Evolutionary conservation across 2,329 filamentous ascomycete genomes (phyloP).

Genomic region (Penicillium sp.): DNA sequence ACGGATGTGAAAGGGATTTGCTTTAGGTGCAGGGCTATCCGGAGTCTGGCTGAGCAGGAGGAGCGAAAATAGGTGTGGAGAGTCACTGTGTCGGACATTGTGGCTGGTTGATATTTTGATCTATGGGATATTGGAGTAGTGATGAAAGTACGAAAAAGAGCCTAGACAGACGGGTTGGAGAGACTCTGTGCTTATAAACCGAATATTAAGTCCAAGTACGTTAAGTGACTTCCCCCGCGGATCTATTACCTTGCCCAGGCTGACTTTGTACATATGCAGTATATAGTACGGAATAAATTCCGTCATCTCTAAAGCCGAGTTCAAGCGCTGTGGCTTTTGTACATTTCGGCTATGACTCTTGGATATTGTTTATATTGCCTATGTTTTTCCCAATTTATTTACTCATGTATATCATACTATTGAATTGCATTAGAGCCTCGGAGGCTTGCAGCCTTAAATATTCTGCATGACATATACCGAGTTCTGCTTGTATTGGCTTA

Average conservation of each 20-base stretch:
- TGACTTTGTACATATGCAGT: not conserved
- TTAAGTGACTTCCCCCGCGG: not conserved
- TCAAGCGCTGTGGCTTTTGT: not conserved
- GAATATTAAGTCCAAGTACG: not conserved
- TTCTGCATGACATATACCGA: not conserved
- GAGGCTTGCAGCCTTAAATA: not conserved
- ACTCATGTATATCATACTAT: too few relatives aligned
- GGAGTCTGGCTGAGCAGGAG: conserved; percentile 60
- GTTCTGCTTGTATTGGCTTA: not conserved
- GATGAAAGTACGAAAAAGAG: not conserved
- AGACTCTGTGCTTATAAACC: not conserved
- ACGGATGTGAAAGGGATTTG: conserved; percentile 47
- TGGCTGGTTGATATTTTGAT: not conserved
- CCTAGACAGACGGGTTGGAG: not conserved
- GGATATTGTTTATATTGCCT: not conserved
- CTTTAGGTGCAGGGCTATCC: conserved; percentile 59
- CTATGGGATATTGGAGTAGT: not conserved
- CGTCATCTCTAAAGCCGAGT: not conserved
- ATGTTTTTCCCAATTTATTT: not conserved
- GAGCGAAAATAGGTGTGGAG: conserved; percentile 63
- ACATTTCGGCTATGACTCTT: not conserved
- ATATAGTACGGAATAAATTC: conserved; percentile 1
- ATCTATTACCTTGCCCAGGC: not conserved
- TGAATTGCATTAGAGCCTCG: too few relatives aligned
- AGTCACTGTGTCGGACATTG: conserved; percentile 25